Evolutionary conservation across 768 basidiomycete species (phyloP).

Genomic region (Boletus tomentosulus): DNA sequence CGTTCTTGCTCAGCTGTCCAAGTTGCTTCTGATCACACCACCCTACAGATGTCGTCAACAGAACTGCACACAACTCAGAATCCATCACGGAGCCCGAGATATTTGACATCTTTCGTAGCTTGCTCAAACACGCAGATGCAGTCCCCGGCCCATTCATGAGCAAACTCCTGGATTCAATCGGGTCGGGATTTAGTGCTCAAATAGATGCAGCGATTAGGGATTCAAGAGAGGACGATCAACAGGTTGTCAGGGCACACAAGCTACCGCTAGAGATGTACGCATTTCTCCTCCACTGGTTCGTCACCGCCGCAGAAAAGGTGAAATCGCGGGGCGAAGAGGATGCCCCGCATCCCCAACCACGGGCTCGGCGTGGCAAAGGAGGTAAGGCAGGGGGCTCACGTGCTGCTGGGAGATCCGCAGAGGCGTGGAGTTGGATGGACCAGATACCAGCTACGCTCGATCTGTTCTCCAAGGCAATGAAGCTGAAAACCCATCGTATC

Average conservation of each 20-base stretch:
- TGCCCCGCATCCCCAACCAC: slow-evolving; percentile 42
- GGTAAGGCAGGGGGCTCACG: slow-evolving; percentile 45
- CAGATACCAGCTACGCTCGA: slow-evolving; percentile 69
- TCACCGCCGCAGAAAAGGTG: slow-evolving; percentile 72
- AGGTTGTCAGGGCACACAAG: slow-evolving; percentile 60
- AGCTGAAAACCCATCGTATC: slow-evolving; percentile 67
- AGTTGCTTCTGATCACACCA: slow-evolving; percentile 6
- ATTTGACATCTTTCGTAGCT: slow-evolving; percentile 78
- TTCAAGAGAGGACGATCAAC: slow-evolving; percentile 63
- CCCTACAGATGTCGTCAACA: slow-evolving; percentile 67
- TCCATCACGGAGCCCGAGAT: slow-evolving; percentile 60
- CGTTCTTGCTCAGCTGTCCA: slow-evolving; percentile 12
- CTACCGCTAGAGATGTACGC: slow-evolving; percentile 84
- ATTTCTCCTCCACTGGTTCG: slow-evolving; percentile 92
- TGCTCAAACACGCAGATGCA: slow-evolving; percentile 69
- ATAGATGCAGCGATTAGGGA: slow-evolving; percentile 70
- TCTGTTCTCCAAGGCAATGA: slow-evolving; percentile 69
- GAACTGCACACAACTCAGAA: slow-evolving; percentile 75
- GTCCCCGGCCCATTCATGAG: slow-evolving; percentile 66
- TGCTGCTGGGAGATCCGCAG: slow-evolving; percentile 41
- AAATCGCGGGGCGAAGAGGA: slow-evolving; percentile 49
- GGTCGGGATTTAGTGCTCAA: slow-evolving; percentile 69
- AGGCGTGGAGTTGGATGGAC: slow-evolving; percentile 70
- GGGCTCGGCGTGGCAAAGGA: slow-evolving; percentile 55
- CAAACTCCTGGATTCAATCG: slow-evolving; percentile 84